phyloP scores from a whole-genome alignment of 805 yeast genomes.

The Yarrowia sp. region DNA sequence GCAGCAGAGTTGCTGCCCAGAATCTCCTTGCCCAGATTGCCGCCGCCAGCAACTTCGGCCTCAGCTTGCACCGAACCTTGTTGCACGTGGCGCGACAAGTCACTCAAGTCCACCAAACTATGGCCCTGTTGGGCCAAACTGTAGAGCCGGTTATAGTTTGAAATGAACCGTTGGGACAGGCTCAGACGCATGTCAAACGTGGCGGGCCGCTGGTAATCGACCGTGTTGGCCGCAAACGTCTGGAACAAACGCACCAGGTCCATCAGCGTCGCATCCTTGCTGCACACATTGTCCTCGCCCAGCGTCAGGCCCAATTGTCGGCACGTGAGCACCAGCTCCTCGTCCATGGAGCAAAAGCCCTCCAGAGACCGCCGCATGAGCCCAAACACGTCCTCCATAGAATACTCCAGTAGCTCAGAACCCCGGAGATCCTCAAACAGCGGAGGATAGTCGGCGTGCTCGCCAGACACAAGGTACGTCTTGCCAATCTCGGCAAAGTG shows the following conservation, averaged over 20 bases:
- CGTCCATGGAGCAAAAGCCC: slow-evolving; percentile 24
- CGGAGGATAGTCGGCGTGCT: background rate
- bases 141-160: slow-evolving; percentile 29
- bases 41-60: background rate
- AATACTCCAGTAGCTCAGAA: background rate
- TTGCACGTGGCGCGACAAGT: background rate
- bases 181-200: slow-evolving; percentile 26
- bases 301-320: slow-evolving; percentile 31
- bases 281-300: slow-evolving; percentile 34
- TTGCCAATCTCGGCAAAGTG: background rate
- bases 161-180: slow-evolving; percentile 29
- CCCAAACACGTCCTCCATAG: slow-evolving; percentile 30
- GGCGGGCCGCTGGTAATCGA: slow-evolving; percentile 22
- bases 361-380: slow-evolving; percentile 26
- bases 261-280: slow-evolving; percentile 31
- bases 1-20: slow-evolving; percentile 10
- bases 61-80: background rate
- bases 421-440: background rate
- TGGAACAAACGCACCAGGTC: slow-evolving; percentile 31
- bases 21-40: slow-evolving; percentile 1
- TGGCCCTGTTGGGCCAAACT: slow-evolving; percentile 25
- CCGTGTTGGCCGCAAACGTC: slow-evolving; percentile 28
- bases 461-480: background rate
- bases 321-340: slow-evolving; percentile 31
- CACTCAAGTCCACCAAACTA: slow-evolving; percentile 23